phyloP scores from a whole-genome alignment of 371 early-diverging fungal species.

The Mucor mucedo region DNA sequence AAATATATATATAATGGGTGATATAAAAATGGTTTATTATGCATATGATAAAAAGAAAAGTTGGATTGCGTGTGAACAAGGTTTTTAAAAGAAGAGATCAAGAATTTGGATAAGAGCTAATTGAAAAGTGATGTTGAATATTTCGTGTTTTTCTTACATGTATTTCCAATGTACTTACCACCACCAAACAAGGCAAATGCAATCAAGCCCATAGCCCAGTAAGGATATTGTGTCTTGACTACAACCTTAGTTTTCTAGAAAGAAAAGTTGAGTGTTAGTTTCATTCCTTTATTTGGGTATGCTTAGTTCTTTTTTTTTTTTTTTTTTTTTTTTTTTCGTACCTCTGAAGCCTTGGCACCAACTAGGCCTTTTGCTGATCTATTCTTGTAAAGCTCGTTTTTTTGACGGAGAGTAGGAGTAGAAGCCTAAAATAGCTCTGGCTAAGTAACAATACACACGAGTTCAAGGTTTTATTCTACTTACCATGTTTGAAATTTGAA shows the following conservation, averaged over 20 bases:
- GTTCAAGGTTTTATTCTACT: background rate
- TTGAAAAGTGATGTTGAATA: background rate
- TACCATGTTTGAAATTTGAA: background rate
- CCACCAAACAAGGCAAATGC: constrained; percentile 33
- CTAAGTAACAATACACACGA: background rate
- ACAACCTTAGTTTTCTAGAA: constrained; percentile 14
- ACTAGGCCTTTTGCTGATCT: constrained; percentile 23
- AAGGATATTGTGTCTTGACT: constrained; percentile 15
- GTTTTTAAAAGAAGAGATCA: constrained; percentile 21
- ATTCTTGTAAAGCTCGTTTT: constrained; percentile 35
- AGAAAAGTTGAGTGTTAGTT: background rate
- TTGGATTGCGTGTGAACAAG: background rate
- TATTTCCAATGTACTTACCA: constrained; percentile 11
- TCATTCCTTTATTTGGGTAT: background rate
- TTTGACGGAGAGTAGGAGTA: constrained; percentile 34
- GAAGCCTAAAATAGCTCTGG: constrained; percentile 23
- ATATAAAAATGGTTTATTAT: background rate
- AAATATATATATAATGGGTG: background rate
- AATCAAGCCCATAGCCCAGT: constrained; percentile 25
- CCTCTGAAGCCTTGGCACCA: constrained; percentile 27
- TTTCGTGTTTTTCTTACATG: background rate
- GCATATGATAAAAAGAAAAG: background rate
- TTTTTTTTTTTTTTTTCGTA: background rate
- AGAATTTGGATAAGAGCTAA: constrained; percentile 24
- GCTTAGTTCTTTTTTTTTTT: background rate